These are phyloP conservation scores for Phytophthora sp. DNA, from an alignment of 352 stramenopile species.

Conservation along the genomic window DNA sequence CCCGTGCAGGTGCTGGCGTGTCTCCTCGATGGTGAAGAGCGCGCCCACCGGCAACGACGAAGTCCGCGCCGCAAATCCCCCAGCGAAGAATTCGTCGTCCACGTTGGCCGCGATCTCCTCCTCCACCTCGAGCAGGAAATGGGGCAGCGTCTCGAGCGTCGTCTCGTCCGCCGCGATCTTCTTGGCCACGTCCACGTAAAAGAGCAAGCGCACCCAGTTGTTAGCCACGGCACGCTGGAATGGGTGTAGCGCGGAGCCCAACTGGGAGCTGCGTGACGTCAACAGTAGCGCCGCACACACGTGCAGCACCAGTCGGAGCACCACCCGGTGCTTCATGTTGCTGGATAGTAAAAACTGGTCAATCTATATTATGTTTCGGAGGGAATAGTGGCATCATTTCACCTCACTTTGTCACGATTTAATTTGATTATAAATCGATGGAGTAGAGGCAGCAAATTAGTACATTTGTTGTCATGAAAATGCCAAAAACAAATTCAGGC, in stretches of 20 bases:
- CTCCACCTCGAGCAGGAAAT: slow-evolving; percentile 71
- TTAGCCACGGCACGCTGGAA: slow-evolving; percentile 68
- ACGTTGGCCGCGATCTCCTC: slow-evolving; percentile 73
- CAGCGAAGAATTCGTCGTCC: slow-evolving; percentile 65
- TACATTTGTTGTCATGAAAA: too few species aligned
- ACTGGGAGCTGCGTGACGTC: slow-evolving; percentile 50
- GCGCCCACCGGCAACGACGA: slow-evolving; percentile 67
- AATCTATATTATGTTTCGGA: background rate
- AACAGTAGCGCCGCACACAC: slow-evolving; percentile 48
- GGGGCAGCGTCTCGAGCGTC: slow-evolving; percentile 53
- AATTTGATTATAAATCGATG: background rate
- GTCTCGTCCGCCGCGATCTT: slow-evolving; percentile 17
- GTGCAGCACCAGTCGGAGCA: slow-evolving; percentile 52
- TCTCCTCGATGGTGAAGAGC: slow-evolving; percentile 79
- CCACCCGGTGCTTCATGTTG: slow-evolving; percentile 3
- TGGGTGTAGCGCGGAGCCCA: slow-evolving; percentile 58
- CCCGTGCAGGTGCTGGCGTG: slow-evolving; percentile 68
- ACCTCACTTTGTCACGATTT: background rate
- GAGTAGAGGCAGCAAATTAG: too few species aligned
- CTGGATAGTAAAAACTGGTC: background rate
- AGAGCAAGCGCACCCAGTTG: slow-evolving; percentile 74
- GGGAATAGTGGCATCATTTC: background rate
- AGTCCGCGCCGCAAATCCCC: slow-evolving; percentile 53
- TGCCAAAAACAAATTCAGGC: too few species aligned
- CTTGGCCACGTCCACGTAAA: slow-evolving; percentile 61